phyloP scores from a whole-genome alignment of 2,329 filamentous ascomycete species.

The Parasarocladium wereldwijsianum region DNA sequence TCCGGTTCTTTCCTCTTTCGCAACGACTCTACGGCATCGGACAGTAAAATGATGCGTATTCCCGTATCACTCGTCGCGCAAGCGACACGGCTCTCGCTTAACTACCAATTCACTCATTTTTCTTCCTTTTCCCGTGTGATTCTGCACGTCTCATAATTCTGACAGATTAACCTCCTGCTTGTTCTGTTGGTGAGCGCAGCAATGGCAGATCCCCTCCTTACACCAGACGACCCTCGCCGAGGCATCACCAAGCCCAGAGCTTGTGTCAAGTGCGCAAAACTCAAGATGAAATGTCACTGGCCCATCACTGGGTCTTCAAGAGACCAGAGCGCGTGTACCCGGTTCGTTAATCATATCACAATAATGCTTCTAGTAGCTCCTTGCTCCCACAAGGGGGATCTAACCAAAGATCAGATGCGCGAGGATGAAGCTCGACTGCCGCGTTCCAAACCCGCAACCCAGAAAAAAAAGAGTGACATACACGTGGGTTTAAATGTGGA shows the following conservation, averaged over 20 bases:
- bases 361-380: background rate
- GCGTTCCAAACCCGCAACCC: conserved; percentile 17
- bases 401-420: conserved; percentile 13
- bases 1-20: no score
- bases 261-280: conserved; percentile 17
- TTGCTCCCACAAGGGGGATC: conserved; percentile 1
- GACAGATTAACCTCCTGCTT: no score
- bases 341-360: conserved; percentile 9
- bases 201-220: no score
- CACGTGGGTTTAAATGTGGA: conserved; percentile 16
- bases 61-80: no score
- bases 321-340: conserved; percentile 12
- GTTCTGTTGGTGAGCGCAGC: no score
- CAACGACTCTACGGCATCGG: no score
- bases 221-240: no score
- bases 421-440: conserved; percentile 18
- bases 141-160: no score
- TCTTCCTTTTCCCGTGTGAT: no score
- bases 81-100: no score
- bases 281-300: conserved; percentile 23
- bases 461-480: conserved; percentile 21
- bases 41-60: no score
- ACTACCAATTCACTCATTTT: no score
- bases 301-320: conserved; percentile 9
- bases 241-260: conserved; percentile 18